Evolutionary conservation across 352 stramenopile species (phyloP).

Genomic region (Globisporangium recalcitrans): DNA sequence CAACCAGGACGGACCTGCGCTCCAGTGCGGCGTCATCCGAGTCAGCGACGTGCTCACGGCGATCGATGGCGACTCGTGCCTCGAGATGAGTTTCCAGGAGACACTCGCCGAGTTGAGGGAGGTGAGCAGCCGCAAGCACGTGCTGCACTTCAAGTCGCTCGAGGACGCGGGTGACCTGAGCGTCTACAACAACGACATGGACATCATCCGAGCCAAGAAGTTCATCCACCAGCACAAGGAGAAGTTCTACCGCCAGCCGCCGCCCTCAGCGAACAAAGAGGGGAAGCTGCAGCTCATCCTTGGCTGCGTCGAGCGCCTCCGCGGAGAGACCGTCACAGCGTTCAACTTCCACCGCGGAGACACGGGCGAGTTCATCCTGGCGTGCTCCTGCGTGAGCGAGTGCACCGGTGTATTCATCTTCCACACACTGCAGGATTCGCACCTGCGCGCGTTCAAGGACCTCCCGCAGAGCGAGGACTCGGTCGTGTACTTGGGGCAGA

Average conservation of each 20-base stretch:
- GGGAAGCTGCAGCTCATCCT: conserved; percentile 32
- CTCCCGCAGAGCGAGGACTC: conserved; percentile 73
- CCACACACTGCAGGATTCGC: conserved; percentile 75
- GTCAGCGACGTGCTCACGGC: conserved; percentile 68
- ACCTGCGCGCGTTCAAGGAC: conserved; percentile 63
- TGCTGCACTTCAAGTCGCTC: conserved; percentile 73
- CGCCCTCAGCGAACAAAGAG: neutral
- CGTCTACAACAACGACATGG: conserved; percentile 53
- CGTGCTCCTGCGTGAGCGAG: conserved; percentile 67
- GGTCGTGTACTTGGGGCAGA: conserved; percentile 72
- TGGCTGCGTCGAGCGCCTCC: conserved; percentile 65
- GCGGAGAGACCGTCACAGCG: conserved; percentile 71
- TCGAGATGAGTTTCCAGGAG: conserved; percentile 61
- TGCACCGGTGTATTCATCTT: conserved; percentile 71
- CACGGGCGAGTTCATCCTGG: conserved; percentile 73
- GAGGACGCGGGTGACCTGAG: conserved; percentile 60
- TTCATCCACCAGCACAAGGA: conserved; percentile 82
- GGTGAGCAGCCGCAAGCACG: conserved; percentile 38
- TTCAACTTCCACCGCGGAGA: conserved; percentile 83
- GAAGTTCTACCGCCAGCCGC: conserved; percentile 50
- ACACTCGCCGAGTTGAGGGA: conserved; percentile 42
- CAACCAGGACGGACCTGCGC: conserved; percentile 41
- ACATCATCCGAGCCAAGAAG: conserved; percentile 58
- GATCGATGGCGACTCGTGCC: conserved; percentile 64
- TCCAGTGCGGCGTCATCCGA: conserved; percentile 56